phyloP scores from a whole-genome alignment of 768 basidiomycete species.

The Leccinum sublutescens region DNA sequence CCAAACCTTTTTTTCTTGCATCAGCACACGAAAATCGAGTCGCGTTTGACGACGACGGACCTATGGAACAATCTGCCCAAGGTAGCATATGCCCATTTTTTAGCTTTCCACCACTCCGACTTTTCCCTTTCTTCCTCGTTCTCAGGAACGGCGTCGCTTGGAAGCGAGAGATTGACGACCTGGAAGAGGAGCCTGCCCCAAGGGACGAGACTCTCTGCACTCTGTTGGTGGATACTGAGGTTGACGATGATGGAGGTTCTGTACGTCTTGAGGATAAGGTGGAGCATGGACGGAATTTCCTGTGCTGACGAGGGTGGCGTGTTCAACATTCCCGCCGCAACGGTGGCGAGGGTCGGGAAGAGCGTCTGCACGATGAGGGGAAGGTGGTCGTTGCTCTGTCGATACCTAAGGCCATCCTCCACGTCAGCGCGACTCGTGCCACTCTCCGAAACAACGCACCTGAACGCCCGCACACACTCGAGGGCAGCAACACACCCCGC shows the following conservation, averaged over 20 bases:
- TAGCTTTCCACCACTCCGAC: constrained; percentile 87
- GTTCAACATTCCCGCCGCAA: constrained; percentile 68
- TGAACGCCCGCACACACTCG: constrained; percentile 68
- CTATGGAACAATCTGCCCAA: constrained; percentile 79
- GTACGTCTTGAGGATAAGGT: constrained; percentile 86
- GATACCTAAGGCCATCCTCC: constrained; percentile 50
- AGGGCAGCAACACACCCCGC: constrained; percentile 78
- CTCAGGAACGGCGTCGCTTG: constrained; percentile 60
- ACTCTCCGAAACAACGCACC: constrained; percentile 8
- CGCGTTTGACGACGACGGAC: constrained; percentile 27
- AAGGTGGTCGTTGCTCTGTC: constrained; percentile 58
- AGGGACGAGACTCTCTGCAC: constrained; percentile 70
- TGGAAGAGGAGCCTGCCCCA: constrained; percentile 86
- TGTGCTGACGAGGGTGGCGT: constrained; percentile 57
- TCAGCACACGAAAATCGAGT: constrained; percentile 6
- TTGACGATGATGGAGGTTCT: constrained; percentile 76
- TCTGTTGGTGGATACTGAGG: constrained; percentile 73
- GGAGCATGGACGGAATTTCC: constrained; percentile 81
- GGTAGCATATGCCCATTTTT: constrained; percentile 90
- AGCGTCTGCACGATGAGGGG: constrained; percentile 57
- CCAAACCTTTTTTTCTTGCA: constrained; percentile 54
- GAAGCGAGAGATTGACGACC: constrained; percentile 71
- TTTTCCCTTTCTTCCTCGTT: constrained; percentile 76
- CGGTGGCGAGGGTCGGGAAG: constrained; percentile 74
- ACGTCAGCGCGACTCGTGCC: constrained; percentile 36